Base-by-base conservation (phyloP, 768 basidiomycete species). In the Lactarius evosmus region DNA sequence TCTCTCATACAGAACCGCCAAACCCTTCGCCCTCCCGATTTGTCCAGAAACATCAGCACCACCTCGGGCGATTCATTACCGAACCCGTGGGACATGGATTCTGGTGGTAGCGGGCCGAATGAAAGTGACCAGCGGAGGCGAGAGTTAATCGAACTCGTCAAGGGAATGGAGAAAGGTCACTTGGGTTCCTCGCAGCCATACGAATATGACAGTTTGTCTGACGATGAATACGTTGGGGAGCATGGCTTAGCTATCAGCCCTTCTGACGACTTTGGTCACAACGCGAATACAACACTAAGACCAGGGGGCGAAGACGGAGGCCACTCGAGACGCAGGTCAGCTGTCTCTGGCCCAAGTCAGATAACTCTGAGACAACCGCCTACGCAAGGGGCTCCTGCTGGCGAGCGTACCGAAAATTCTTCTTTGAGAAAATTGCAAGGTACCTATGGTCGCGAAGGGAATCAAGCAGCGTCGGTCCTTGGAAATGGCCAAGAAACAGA, bases 181-280 rank as follows among this genome's bases (percentile, higher is more conserved):
- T 38, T 44, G 50, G 66, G 56, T 22, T 34, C 60, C 2, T 30
- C 56, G 6, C 57, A 29, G 27, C 41, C 40, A 6, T 49, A 61
- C 19, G 52, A 46, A 7, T 61, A 55, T 36, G 63, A 69, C 22
- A 19, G 53, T 29, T 22, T 58, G 16, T 66, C 63, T 17, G 63
- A 61, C 25, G 56, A 67, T 9, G 62, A 65, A 1, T 61, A 54
- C 19, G 36, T 36, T n/a, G 60, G 77, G 74, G 58, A 75, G 72
- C 60, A 76, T 78, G 66, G 68, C 7, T 54, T 69, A 29, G 68
- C 68, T n/a, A 67, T 69, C 55, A 69, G 68, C 32, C 60, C 61
- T 27, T 69, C 68, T 9, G 65, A 60, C 30, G 25, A 61, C 8
- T 60, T 65, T 30, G 38, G 49, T 22, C 33, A 25, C 14, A 60